Conservation (phyloP, 148 eudicot species). For the Mesembryanthemum crystallinum region DNA sequence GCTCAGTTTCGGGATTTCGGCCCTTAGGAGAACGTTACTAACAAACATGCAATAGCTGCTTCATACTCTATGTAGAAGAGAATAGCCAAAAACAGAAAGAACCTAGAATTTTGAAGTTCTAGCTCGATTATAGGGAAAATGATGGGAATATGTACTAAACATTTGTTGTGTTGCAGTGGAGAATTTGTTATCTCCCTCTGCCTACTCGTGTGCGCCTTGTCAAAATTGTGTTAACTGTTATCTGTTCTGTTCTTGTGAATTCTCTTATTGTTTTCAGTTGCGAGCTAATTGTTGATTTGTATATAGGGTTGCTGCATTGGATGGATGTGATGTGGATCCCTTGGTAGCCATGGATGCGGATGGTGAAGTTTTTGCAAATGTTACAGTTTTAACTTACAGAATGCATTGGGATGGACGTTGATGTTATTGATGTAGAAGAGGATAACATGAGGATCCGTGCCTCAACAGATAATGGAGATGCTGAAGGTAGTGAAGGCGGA, state of each 20-base stretch:
- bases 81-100: neutral
- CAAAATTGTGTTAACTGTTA: neutral
- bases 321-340: neutral
- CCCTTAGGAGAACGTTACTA: neutral
- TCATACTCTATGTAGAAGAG: neutral
- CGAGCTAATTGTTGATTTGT: conserved; percentile 11
- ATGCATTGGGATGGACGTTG: conserved; percentile 44
- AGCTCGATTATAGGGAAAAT: neutral
- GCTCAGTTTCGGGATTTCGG: neutral
- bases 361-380: neutral
- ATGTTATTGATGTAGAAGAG: conserved; percentile 40
- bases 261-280: conserved; percentile 14
- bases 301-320: neutral
- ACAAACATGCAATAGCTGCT: neutral
- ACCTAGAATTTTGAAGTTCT: neutral
- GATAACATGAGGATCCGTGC: conserved; percentile 49
- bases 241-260: neutral
- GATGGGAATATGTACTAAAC: too few species aligned
- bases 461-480: conserved; percentile 42
- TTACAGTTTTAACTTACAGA: neutral
- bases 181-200: neutral
- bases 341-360: conserved; percentile 3
- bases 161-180: too few species aligned
- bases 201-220: neutral
- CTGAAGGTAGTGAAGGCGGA: conserved; percentile 38